Base-by-base conservation (phyloP, 768 basidiomycete genomes). In the Mycena belliarum region DNA sequence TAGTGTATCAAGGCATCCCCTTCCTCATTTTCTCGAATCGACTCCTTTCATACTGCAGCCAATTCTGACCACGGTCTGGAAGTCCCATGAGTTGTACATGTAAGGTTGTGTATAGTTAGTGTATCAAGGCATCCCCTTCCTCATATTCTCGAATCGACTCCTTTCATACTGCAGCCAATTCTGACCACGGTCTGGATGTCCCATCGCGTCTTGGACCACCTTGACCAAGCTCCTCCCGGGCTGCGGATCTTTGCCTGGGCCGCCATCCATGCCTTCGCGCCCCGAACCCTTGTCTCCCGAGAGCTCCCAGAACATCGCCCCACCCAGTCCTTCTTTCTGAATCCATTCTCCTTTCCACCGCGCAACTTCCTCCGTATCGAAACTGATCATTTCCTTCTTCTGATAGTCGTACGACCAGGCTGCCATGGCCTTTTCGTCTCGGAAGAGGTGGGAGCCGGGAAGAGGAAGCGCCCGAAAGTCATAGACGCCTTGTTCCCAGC, bases 231-330 rank as follows among this genome's bases (percentile, higher is more conserved):
- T 91, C 59, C 71, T 69, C 5, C 92, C 87, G 28, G 85, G 82
- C 62, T 88, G 83, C 4, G 79, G 77, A 25, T 88, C 88, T 71
- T 94, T 94, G 2, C 91, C 91, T 1, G 74, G 78, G 3, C 90
- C 89, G 9, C 74, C 72, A 61, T 93, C 90, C 84, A 92, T 87
- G 15, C 83, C 89, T 37, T 88, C 84, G 49, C 89, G 81, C n/a
- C n/a, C n/a, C 28, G 70, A 64, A 1, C 84, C 84, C 70, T 93
- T 93, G 74, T 98, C 96, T 3, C 92, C 93, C 18, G 88, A 89
- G 40, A 96, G 77, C 70, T 95, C 93, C 93, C 92, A 94, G 64
- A 88, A 88, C 97, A 99, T 99, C 53, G 89, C 90, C 0, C 97
- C 97, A 7, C 91, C 92, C 5, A 98, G 75, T 0, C 84, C 82